A percentile compares a stretch with the other conserved stretches of the same genome.
These are phyloP conservation scores for Trichocladium uniseriatum DNA, from an alignment of 495 filamentous ascomycete genomes.

Conservation along the genomic window DNA sequence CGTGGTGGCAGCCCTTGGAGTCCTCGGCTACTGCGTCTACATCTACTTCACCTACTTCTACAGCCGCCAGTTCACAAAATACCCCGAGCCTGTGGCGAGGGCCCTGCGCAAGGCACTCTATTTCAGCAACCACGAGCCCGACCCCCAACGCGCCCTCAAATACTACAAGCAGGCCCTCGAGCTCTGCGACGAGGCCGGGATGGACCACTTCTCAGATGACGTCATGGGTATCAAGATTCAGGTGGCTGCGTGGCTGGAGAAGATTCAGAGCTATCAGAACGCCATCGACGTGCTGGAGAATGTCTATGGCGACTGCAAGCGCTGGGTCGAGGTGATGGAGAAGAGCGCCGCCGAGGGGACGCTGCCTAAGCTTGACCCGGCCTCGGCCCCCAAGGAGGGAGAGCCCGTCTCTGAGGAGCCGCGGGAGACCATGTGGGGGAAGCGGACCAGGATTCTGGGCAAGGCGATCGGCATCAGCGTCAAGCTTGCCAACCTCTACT, in stretches of 20 bases:
- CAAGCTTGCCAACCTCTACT: slow-evolving; percentile 75
- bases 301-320: slow-evolving; percentile 49
- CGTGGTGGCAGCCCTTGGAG: slow-evolving; percentile 40
- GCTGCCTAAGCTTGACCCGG: slow-evolving; percentile 19
- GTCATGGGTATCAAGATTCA: slow-evolving; percentile 82
- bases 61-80: slow-evolving; percentile 47
- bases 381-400: slow-evolving; percentile 16
- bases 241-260: slow-evolving; percentile 68
- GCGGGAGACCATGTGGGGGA: slow-evolving; percentile 45
- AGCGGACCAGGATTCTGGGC: slow-evolving; percentile 58
- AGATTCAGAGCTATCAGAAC: slow-evolving; percentile 52
- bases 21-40: slow-evolving; percentile 49
- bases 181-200: slow-evolving; percentile 55
- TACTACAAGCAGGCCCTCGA: slow-evolving; percentile 71
- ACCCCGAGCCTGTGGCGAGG: slow-evolving; percentile 69
- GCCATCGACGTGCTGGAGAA: slow-evolving; percentile 68
- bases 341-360: slow-evolving; percentile 43
- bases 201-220: slow-evolving; percentile 85
- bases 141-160: slow-evolving; percentile 64
- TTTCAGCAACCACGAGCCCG: slow-evolving; percentile 64
- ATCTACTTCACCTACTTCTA: slow-evolving; percentile 63
- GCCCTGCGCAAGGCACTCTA: slow-evolving; percentile 78
- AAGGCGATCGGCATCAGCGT: slow-evolving; percentile 65
- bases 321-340: slow-evolving; percentile 52
- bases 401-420: slow-evolving; percentile 5